Evolutionary conservation across 768 basidiomycete genomes (phyloP), one percentile per base, ranked within the genome.

Genomic region (Suillus subluteus): DNA sequence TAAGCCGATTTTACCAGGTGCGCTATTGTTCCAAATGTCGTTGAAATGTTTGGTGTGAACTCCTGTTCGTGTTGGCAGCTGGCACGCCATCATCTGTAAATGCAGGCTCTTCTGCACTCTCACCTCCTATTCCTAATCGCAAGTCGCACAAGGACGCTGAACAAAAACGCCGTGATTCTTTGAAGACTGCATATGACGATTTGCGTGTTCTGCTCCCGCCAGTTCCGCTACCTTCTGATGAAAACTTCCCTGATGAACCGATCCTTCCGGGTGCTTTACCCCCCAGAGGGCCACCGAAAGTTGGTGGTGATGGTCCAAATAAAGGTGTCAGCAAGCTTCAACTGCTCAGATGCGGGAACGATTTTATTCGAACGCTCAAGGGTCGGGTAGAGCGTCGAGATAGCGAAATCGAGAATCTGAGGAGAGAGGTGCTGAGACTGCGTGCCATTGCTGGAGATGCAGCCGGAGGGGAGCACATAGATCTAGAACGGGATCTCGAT

Each of bases 141-240:
- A 90, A 90, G 37, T 93, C 93, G 8, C 94, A 99, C 79, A 99
- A 98, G 79, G 93, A 90, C 15, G 98, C 98, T 6, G 98, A 99
- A 78, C 98, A 99, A 77, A 96, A 96, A 75, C 91, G 98, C 55
- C 89, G 98, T 11, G 97, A 99, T 78, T 96, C 94, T 54, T 87
- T 99, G 67, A 99, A 99, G 81, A 90, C 92, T 18, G 95, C 96
- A 5, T 99, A 91, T 72, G 93, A 95, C 71, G 92, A 94, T 63
- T 83, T 95, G 13, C 91, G 94, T 18, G 76, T 82, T 21, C 82
- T 99, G 18, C 84, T 99, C 0, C 98, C 98, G 1, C 93, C 94
- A 8, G 93, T 98, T 71, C 91, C 94, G 12, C 82, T 94, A 1
- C 90, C 94, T 2, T 87, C 88, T 0, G 91, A 94, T 69, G 88